Conservation (phyloP, 1,284 basidiomycete genomes). For the Mycosarcoma maydis region DNA sequence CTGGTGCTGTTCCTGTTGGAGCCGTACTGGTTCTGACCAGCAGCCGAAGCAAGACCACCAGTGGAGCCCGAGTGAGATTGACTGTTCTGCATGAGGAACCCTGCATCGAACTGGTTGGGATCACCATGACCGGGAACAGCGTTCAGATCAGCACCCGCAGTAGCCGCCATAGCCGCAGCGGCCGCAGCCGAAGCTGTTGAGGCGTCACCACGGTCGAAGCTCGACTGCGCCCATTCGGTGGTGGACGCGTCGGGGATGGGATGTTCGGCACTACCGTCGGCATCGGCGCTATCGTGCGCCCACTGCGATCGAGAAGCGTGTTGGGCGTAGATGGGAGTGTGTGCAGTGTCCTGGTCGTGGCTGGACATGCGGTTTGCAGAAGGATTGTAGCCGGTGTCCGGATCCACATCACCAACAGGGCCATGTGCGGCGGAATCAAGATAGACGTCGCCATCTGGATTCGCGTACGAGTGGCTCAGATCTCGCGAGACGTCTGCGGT, state of each 20-base stretch:
- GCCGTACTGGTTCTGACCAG: constrained; percentile 8
- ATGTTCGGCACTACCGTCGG: constrained; percentile 2
- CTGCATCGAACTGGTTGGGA: constrained; percentile 21
- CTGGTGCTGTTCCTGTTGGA: constrained; percentile 45
- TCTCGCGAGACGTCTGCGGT: constrained; percentile 28
- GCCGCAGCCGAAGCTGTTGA: constrained; percentile 33
- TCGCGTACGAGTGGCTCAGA: constrained; percentile 21
- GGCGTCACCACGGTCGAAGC: constrained; percentile 21
- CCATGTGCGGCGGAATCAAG: constrained; percentile 19
- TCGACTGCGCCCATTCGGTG: constrained; percentile 37
- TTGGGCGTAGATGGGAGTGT: constrained; percentile 47
- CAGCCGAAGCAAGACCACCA: constrained; percentile 4
- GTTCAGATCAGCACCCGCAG: constrained; percentile 37
- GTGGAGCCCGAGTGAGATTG: constrained; percentile 23
- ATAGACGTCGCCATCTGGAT: constrained; percentile 7
- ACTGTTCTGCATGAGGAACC: constrained; percentile 44
- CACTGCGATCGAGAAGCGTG: constrained; percentile 43
- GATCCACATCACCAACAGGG: constrained; percentile 4
- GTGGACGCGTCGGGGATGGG: constrained; percentile 17
- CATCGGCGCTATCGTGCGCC: constrained; percentile 20
- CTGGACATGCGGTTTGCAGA: constrained; percentile 8
- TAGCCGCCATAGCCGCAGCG: constrained; percentile 45
- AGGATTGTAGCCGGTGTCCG: constrained; percentile 34
- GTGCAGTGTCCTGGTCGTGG: constrained; percentile 28
- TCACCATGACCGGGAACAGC: constrained; percentile 32